Percentiles rank a stretch among this genome's conserved stretches.
Evolutionary conservation across 768 basidiomycete genomes (phyloP).

Genomic region (Tulasnella sp.): DNA sequence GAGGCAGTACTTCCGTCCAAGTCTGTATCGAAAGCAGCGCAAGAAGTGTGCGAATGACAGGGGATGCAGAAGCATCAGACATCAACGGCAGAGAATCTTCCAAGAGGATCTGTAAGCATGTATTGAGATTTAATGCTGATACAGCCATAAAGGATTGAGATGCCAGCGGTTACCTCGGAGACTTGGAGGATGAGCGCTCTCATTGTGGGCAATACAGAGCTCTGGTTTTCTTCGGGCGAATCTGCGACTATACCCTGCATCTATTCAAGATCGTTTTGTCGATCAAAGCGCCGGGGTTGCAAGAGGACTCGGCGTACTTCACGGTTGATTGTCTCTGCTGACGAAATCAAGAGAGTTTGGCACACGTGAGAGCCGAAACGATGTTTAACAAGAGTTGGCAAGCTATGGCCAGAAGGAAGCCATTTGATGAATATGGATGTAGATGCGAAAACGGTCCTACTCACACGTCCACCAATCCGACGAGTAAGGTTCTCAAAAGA

Average conservation of each 20-base stretch:
- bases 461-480: slow-evolving; percentile 80
- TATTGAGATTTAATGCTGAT: not conserved
- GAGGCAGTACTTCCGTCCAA: not conserved
- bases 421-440: not conserved
- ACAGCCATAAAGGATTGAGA: slow-evolving; percentile 2
- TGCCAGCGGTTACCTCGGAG: slow-evolving; percentile 1
- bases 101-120: slow-evolving; percentile 52
- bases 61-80: slow-evolving; percentile 82
- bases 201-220: slow-evolving; percentile 24
- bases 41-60: slow-evolving; percentile 73
- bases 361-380: slow-evolving; percentile 94
- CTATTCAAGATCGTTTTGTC: too few relatives aligned
- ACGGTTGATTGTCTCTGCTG: not conserved
- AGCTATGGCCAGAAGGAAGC: slow-evolving; percentile 32
- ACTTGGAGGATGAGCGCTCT: slow-evolving; percentile 24
- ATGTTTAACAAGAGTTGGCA: slow-evolving; percentile 54
- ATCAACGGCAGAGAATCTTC: slow-evolving; percentile 52
- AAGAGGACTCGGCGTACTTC: not conserved
- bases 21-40: slow-evolving; percentile 59
- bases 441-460: too few relatives aligned
- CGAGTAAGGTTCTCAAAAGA: slow-evolving; percentile 80
- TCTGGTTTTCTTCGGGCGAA: slow-evolving; percentile 14
- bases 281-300: too few relatives aligned
- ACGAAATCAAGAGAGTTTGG: slow-evolving; percentile 57
- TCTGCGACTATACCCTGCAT: not conserved